phyloP scores from a whole-genome alignment of 257 asterid genomes.

The Eustoma russellianum region DNA sequence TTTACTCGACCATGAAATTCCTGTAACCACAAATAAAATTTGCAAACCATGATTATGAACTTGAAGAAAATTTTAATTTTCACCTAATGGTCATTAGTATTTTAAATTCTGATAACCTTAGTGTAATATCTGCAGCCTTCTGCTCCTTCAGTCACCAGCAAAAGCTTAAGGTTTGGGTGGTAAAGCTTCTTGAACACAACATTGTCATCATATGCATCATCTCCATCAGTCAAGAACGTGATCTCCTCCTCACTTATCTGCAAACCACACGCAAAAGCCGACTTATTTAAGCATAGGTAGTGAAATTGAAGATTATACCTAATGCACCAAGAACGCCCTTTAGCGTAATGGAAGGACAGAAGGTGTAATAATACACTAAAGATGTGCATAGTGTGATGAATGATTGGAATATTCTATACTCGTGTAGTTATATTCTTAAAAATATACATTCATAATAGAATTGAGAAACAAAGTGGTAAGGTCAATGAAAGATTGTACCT shows the following conservation, averaged over 20 bases:
- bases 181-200: slow-evolving; percentile 22
- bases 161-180: slow-evolving; percentile 24
- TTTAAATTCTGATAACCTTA: slow-evolving; percentile 10
- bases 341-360: too few relatives aligned
- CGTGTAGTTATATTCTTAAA: too few relatives aligned
- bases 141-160: slow-evolving; percentile 25
- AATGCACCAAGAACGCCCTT: too few relatives aligned
- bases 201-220: slow-evolving; percentile 26
- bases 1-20: slow-evolving; percentile 23
- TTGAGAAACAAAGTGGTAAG: background rate
- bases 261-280: background rate
- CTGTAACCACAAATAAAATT: slow-evolving; percentile 8
- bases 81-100: too few relatives aligned
- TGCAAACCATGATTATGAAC: background rate
- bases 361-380: background rate
- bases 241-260: slow-evolving; percentile 31
- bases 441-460: background rate
- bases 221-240: slow-evolving; percentile 28
- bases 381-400: background rate
- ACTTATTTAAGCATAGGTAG: too few relatives aligned
- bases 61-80: background rate
- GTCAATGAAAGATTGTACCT: slow-evolving; percentile 10
- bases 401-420: too few relatives aligned
- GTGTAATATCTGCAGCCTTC: slow-evolving; percentile 33
- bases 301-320: too few relatives aligned